Base-by-base conservation (phyloP, 164 flowering plant genomes). In the Taxillus chinensis region DNA sequence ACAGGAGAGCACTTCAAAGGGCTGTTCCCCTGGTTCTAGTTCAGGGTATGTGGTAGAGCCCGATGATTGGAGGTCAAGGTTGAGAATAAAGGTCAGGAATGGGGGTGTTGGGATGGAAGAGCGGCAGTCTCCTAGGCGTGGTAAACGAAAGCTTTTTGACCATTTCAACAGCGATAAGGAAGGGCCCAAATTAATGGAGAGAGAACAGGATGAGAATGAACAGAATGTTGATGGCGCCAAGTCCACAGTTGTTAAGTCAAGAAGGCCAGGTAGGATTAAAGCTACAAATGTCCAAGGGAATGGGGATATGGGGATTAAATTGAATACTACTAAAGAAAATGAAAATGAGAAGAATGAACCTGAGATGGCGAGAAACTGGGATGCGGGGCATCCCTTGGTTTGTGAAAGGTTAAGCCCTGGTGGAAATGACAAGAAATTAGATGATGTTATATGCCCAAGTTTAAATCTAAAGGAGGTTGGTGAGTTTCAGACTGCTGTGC, bases 61-160 rank as follows among this genome's bases (percentile, higher is more conserved):
- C 8, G 67, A 64, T 59, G 66, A 63, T 52, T 83, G 92, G 98
- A 71, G 52, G 39, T 71, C 80, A n/a, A 81, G 97, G 80, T 75
- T 86, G 73, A 82, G 96, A 67, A 64, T 89, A 59, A 90, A 86
- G 75, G 69, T 50, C 50, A 78, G 66, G 49, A 68, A 70, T 59
- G 67, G 27, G 37, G 66, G 66, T 10, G 37, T 51, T 57, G 49
- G 50, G 15, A 58, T 45, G 15, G 58, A 60, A 39, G 75, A 64
- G 64, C 71, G 57, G 53, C 73, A 58, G 13, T 65, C 73, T 4
- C 59, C 70, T 27, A 27, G 27, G 3, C 71, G 64, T 41, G 77
- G 89, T 57, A 89, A 79, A 62, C 75, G 84, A 74, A 84, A 73
- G 75, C 81, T 85, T 63, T 79, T 80, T 67, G 68, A 70, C 52